These are phyloP conservation scores for Pythium utonaiense DNA, from an alignment of 352 stramenopile species.

Conservation along the genomic window DNA sequence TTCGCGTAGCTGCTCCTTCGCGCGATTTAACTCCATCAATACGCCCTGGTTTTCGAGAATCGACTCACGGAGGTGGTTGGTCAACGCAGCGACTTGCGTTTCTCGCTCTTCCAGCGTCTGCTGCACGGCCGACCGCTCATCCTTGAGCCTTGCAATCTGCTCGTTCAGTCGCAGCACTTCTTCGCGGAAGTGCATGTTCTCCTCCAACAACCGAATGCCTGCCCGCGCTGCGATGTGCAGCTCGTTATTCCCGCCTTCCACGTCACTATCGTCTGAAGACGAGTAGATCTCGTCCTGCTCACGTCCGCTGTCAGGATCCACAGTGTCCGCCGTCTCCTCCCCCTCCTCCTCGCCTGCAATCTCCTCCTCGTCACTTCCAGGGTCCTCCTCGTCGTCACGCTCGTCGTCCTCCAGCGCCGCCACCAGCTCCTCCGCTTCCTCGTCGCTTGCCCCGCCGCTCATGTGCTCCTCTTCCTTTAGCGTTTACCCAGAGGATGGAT, in stretches of 20 bases:
- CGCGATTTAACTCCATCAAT: conserved; percentile 39
- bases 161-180: conserved; percentile 48
- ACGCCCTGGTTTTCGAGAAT: conserved; percentile 56
- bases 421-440: conserved; percentile 21
- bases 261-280: conserved; percentile 11
- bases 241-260: conserved; percentile 37
- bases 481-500: no score
- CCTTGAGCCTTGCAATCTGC: conserved; percentile 31
- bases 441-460: conserved; percentile 15
- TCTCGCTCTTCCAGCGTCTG: conserved; percentile 44
- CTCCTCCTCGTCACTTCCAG: not conserved
- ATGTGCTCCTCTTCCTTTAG: not conserved
- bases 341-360: not conserved
- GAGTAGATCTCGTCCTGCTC: not conserved
- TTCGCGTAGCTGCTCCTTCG: conserved; percentile 30
- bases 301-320: not conserved
- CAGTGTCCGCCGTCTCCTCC: not conserved
- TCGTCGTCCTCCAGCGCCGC: conserved; percentile 15
- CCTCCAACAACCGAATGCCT: conserved; percentile 63
- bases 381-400: not conserved
- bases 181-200: conserved; percentile 65
- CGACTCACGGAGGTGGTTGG: conserved; percentile 45
- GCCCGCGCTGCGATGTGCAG: conserved; percentile 57
- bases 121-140: conserved; percentile 37
- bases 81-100: conserved; percentile 29